Percentiles rank a stretch among this genome's conserved stretches.
phyloP scores from a whole-genome alignment of 345 rosid species.

The Eucalyptus polyanthemos region DNA sequence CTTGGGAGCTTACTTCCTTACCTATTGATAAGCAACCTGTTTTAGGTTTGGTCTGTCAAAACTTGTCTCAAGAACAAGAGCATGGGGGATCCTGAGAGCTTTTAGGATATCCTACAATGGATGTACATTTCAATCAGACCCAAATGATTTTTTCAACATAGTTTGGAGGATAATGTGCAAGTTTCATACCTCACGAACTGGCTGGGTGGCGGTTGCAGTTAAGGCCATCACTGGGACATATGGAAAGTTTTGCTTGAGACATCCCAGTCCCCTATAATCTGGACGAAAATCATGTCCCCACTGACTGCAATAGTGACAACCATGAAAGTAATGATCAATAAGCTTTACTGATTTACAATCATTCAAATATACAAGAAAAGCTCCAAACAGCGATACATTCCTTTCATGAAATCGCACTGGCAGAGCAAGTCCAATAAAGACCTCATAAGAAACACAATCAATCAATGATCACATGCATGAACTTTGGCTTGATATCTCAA shows the following conservation, averaged over 20 bases:
- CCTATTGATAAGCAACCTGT: background rate
- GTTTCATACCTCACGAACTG: slow-evolving; percentile 60
- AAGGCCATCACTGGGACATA: slow-evolving; percentile 77
- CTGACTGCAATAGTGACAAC: slow-evolving; percentile 37
- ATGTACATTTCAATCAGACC: background rate
- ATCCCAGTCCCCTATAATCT: slow-evolving; percentile 73
- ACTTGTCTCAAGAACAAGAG: slow-evolving; percentile 81
- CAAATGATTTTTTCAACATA: background rate
- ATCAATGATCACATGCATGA: background rate
- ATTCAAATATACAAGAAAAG: background rate
- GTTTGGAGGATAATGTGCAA: background rate
- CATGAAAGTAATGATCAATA: background rate
- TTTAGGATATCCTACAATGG: slow-evolving; percentile 63
- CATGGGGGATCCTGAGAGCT: slow-evolving; percentile 64
- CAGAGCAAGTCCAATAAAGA: background rate
- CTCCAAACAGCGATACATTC: background rate
- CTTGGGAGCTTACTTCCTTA: no score
- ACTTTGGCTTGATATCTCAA: background rate
- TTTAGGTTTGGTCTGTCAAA: slow-evolving; percentile 92
- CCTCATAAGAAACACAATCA: background rate
- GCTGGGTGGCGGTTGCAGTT: slow-evolving; percentile 83
- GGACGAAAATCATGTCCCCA: slow-evolving; percentile 99
- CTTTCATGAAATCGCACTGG: background rate
- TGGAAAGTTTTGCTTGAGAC: slow-evolving; percentile 75
- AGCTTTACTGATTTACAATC: background rate